phyloP scores from a whole-genome alignment of 2,329 filamentous ascomycete species.

The Plectosphaerella sp. region DNA sequence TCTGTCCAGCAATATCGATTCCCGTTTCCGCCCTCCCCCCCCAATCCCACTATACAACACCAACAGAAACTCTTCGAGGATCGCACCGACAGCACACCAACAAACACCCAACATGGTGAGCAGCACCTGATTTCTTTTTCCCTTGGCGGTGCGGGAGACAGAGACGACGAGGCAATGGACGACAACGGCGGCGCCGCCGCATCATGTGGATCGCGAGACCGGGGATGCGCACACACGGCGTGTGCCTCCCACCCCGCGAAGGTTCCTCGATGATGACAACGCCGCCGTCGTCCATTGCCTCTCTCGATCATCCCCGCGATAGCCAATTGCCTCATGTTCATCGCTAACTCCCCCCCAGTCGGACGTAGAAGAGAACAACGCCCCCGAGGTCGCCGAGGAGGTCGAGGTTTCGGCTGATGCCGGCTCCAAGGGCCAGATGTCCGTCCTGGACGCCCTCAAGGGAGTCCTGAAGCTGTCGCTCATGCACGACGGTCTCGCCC shows the following conservation, averaged over 20 bases:
- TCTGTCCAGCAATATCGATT: too few relatives aligned
- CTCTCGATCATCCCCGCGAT: too few relatives aligned
- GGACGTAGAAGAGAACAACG: constrained; percentile 99
- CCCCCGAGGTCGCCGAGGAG: constrained; percentile 78
- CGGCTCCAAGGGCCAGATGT: constrained; percentile 88
- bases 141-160: not conserved
- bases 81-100: constrained; percentile 52
- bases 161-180: not conserved
- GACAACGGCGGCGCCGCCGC: not conserved
- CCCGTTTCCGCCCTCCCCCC: constrained; percentile 2
- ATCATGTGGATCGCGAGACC: not conserved
- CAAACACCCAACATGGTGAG: constrained; percentile 58
- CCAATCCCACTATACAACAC: constrained; percentile 5
- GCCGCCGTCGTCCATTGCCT: too few relatives aligned
- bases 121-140: constrained; percentile 13
- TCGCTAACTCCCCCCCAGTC: constrained; percentile 54
- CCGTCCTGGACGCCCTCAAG: constrained; percentile 96
- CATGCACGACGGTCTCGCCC: constrained; percentile 99
- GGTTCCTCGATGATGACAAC: too few relatives aligned
- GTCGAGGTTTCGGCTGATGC: constrained; percentile 95
- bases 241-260: not conserved
- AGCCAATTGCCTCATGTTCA: not conserved
- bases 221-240: not conserved
- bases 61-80: constrained; percentile 56
- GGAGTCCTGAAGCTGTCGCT: constrained; percentile 97